Evolutionary conservation across 2,329 filamentous ascomycete species (phyloP).

Genomic region (Exophiala sp.): DNA sequence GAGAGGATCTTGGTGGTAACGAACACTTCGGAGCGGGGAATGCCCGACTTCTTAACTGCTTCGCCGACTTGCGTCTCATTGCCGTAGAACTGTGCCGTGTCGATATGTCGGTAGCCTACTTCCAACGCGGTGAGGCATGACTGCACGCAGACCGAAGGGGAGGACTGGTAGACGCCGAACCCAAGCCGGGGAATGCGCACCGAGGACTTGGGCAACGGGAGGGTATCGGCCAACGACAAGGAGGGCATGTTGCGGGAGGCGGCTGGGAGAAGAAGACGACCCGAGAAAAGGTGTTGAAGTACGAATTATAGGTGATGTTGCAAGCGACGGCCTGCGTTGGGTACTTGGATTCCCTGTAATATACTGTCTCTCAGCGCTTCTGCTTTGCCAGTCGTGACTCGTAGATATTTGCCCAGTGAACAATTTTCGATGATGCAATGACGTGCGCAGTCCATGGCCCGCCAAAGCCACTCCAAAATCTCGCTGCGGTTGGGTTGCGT

Average conservation of each 20-base stretch:
- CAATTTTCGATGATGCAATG: conserved; percentile 4
- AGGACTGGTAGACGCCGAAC: conserved; percentile 64
- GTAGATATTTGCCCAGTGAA: background rate
- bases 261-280: background rate
- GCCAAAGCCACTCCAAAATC: background rate
- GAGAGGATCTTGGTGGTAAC: conserved; percentile 64
- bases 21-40: conserved; percentile 57
- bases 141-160: conserved; percentile 48
- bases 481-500: too few species aligned
- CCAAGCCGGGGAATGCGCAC: conserved; percentile 60
- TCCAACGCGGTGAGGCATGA: conserved; percentile 55
- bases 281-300: background rate
- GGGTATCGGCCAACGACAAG: conserved; percentile 43
- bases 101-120: conserved; percentile 52
- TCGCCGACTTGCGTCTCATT: conserved; percentile 64
- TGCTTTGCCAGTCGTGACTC: background rate
- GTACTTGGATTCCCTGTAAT: too few species aligned
- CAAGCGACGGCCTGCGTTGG: too few species aligned
- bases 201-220: conserved; percentile 47
- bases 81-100: conserved; percentile 60
- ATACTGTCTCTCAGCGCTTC: too few species aligned
- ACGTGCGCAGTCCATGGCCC: background rate
- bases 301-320: background rate
- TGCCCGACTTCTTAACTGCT: conserved; percentile 52
- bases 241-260: conserved; percentile 31